Percentiles rank a stretch among this genome's conserved stretches.
Conservation (phyloP, 2,329 filamentous ascomycete genomes). For the Cladophialophora carrionii region DNA sequence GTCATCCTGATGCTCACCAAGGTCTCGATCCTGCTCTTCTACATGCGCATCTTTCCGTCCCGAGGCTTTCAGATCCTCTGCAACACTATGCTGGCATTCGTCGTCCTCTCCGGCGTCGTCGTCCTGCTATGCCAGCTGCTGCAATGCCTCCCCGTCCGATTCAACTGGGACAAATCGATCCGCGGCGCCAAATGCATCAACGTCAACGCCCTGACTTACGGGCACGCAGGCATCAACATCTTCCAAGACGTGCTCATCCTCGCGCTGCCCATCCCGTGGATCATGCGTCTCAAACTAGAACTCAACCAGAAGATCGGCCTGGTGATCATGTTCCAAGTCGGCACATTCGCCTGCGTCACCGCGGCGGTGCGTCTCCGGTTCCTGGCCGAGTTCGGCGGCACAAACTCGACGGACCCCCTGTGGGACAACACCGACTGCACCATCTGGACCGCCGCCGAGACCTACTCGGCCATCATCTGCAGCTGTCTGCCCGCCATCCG, state of each 20-base stretch:
- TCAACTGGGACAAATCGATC: slow-evolving; percentile 54
- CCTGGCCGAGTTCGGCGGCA: neutral
- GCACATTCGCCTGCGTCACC: slow-evolving; percentile 42
- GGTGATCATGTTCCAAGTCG: slow-evolving; percentile 57
- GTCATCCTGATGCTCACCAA: slow-evolving; percentile 54
- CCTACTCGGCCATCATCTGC: neutral
- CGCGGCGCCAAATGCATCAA: slow-evolving; percentile 55
- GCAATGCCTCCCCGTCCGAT: slow-evolving; percentile 53
- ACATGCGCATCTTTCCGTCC: slow-evolving; percentile 58
- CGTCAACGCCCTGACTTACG: slow-evolving; percentile 56
- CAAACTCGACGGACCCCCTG: neutral
- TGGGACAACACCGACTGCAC: slow-evolving; percentile 1
- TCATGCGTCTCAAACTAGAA: slow-evolving; percentile 51
- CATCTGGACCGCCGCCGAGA: slow-evolving; percentile 1
- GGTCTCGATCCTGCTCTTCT: slow-evolving; percentile 59
- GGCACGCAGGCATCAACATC: slow-evolving; percentile 58
- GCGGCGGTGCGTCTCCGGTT: neutral
- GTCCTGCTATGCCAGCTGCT: neutral
- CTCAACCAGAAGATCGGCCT: slow-evolving; percentile 57
- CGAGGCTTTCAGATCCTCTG: slow-evolving; percentile 41
- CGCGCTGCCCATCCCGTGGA: slow-evolving; percentile 54
- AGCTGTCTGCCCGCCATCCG: slow-evolving; percentile 3
- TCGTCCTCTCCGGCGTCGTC: slow-evolving; percentile 50
- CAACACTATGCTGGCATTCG: slow-evolving; percentile 49
- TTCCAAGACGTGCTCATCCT: slow-evolving; percentile 58